Percentiles rank a stretch among this genome's conserved stretches.
Evolutionary conservation across 2,329 filamentous ascomycete genomes (phyloP).

Genomic region (Didymellaceae sp.): DNA sequence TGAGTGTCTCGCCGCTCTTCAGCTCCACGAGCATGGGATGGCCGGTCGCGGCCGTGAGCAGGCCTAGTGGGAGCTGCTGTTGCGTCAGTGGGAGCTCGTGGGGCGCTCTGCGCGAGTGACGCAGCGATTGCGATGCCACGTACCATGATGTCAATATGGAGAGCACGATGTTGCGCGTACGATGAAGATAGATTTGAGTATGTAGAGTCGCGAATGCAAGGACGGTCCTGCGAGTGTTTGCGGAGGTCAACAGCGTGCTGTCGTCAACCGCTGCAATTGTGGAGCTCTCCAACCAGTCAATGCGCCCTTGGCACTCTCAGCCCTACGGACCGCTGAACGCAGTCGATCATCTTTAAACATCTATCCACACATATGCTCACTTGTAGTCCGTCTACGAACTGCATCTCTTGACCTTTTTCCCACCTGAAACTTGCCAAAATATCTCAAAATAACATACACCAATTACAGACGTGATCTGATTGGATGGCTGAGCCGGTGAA

Average conservation of each 20-base stretch:
- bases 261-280: not conserved
- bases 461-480: too few species aligned
- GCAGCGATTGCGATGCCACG: conserved; percentile 14
- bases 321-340: not conserved
- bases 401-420: too few species aligned
- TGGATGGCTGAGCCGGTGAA: conserved; percentile 14
- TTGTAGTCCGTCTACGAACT: too few species aligned
- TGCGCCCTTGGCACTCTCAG: not conserved
- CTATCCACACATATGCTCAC: not conserved
- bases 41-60: conserved; percentile 94
- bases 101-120: not conserved
- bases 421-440: too few species aligned
- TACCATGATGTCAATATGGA: conserved; percentile 31
- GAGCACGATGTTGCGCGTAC: not conserved
- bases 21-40: conserved; percentile 98
- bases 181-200: not conserved
- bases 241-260: not conserved
- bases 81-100: conserved; percentile 8
- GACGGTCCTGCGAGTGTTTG: not conserved
- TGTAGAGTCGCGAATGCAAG: not conserved
- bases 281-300: not conserved
- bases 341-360: not conserved
- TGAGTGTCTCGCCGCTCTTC: conserved; percentile 96
- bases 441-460: too few species aligned
- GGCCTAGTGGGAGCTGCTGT: conserved; percentile 69